phyloP scores from a whole-genome alignment of 148 eudicot genomes.

The Rhododendron molle region DNA sequence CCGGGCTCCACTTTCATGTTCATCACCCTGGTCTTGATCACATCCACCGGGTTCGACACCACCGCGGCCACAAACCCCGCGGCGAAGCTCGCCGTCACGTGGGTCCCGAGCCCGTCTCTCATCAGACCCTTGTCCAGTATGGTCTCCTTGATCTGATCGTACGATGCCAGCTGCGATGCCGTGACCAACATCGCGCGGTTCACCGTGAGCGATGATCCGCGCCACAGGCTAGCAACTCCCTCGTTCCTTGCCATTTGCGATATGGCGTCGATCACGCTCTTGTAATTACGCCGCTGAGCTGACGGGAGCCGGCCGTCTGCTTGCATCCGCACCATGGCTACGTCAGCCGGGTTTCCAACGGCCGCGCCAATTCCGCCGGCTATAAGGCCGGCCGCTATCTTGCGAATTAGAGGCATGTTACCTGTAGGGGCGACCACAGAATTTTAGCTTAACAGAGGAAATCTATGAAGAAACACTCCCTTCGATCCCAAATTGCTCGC shows the following conservation, averaged over 20 bases:
- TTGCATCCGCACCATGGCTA: conserved; percentile 59
- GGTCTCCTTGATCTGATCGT: background rate
- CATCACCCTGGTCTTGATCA: conserved; percentile 53
- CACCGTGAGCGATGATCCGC: conserved; percentile 54
- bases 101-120: conserved; percentile 29
- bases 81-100: conserved; percentile 44
- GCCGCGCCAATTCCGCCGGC: conserved; percentile 55
- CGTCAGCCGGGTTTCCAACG: conserved; percentile 54
- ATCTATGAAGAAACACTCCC: too few relatives aligned
- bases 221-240: conserved; percentile 51
- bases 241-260: conserved; percentile 29
- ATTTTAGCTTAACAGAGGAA: background rate
- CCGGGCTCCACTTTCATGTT: conserved; percentile 50
- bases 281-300: conserved; percentile 36
- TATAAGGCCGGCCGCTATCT: conserved; percentile 41
- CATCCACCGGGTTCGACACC: conserved; percentile 50
- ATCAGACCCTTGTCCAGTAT: background rate
- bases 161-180: background rate
- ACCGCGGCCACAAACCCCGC: conserved; percentile 51
- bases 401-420: conserved; percentile 21
- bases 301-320: conserved; percentile 52
- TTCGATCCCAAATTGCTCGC: too few relatives aligned
- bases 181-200: conserved; percentile 34
- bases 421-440: background rate
- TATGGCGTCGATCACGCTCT: conserved; percentile 33